Percentiles rank a stretch among this genome's conserved stretches.
These are phyloP conservation scores for Solanum appendiculatum DNA, from an alignment of 257 asterid species.

Conservation along the genomic window DNA sequence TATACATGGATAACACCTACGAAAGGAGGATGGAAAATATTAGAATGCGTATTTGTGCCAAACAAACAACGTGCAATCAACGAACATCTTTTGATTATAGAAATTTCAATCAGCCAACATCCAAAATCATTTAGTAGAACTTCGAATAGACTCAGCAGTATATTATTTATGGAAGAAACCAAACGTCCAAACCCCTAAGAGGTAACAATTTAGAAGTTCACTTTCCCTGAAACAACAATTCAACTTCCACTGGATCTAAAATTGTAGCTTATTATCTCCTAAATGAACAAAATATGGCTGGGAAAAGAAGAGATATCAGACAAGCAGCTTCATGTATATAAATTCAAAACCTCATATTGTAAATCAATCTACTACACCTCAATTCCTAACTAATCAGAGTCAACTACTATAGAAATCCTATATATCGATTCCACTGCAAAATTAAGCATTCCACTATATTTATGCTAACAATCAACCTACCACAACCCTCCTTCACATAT, in stretches of 20 bases:
- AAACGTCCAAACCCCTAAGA: background rate
- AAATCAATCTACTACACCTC: background rate
- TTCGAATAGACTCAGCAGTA: background rate
- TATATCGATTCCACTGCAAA: background rate
- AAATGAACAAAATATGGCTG: background rate
- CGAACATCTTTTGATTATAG: background rate
- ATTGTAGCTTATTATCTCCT: background rate
- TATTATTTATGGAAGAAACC: background rate
- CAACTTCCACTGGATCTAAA: background rate
- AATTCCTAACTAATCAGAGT: background rate
- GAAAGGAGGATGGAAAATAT: background rate
- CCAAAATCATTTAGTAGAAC: background rate
- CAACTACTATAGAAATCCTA: background rate
- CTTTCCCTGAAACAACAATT: background rate
- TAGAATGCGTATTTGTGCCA: background rate
- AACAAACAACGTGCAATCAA: background rate
- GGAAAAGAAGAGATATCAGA: background rate
- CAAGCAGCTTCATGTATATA: background rate
- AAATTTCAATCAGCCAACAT: background rate
- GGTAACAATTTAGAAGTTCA: background rate
- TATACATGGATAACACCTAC: background rate
- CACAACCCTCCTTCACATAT: background rate
- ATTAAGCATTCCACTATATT: background rate
- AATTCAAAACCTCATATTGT: background rate
- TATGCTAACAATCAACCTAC: background rate